Evolutionary conservation across 2,329 filamentous ascomycete genomes (phyloP), one percentile per base, ranked within the genome.

Genomic region (Xylariaceae sp.): DNA sequence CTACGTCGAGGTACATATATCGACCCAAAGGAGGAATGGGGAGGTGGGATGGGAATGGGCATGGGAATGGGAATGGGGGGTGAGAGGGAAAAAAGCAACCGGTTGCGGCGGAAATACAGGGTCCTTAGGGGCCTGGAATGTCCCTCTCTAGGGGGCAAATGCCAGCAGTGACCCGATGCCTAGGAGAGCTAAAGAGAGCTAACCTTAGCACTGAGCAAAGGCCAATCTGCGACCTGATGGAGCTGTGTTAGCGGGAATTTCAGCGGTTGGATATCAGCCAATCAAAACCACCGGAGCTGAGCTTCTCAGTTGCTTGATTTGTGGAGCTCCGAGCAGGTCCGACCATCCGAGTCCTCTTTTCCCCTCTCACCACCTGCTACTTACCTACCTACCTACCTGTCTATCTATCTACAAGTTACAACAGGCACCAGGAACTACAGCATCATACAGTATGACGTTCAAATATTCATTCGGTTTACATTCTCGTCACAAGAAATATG

Each of bases 211-310:
- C 32, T n/a, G 31, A 12, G 4, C 27, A 9, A 6, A 37, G 39
- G 39, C 39, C 39, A 19, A 40, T 40, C 42, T 44, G 29, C 45
- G 39, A 40, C 50, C 48, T 54, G 35, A n/a, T 29, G 48, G 39
- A 37, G 50, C 57, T 35, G 50, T 60, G 42, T 46, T 50, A 44
- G 52, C 32, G 40, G 40, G n/a, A 12, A 3, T 29, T 42, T 27
- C 50, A 53, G 56, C 57, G 57, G 51, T 9, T 59, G 32, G 47
- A 37, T 59, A 50, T 34, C 35, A 44, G 47, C 60, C 60, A 60
- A 62, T 59, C 60, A 61, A 19, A 19, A 19, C 19, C 19, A 19
- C 19, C 19, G 19, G 19, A 19, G 19, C 19, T 19, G 19, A 19
- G 19, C 19, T 19, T 19, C 19, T 19, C 19, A 19, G 19, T 19